Base-by-base conservation (phyloP, 306 rosid species). In the Glycine soja region DNA sequence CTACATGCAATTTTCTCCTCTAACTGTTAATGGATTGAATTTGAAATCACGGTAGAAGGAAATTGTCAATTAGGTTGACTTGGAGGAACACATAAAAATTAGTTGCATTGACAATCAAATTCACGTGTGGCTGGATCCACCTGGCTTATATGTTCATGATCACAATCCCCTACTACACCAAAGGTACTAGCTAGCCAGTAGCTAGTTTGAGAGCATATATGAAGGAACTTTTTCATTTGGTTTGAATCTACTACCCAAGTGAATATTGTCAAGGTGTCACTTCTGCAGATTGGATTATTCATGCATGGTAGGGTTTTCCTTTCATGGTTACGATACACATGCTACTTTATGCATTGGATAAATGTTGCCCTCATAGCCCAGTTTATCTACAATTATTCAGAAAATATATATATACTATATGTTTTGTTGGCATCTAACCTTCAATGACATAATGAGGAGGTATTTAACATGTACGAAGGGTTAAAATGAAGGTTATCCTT, bases 21-120 rank as follows among this genome's bases (percentile, higher is more conserved):
- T 58, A 3, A 74, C 72, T 72, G 47, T 72, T 77, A 59, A 76
- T 40, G 72, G 58, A 77, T 84, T 87, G 69, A 87, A 68, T 53
- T 74, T 76, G 77, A 77, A 80, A 45, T 66, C 30, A 71, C 38
- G 45, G 67, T 77, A 8, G 65, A 42, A 80, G 65, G 80, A 77
- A 51, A n/a, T 73, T 81, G 87, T 77, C 88, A 80, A 84, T 81
- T 70, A 76, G 67, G 83, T 83, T 86, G 87, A 83, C 87, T 86
- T 83, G 19, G 61, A 43, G 53, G 16, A 65, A 32, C 52, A 43
- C 74, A 38, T 54, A 71, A 38, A 38, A 58, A 72, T 19, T 53
- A 15, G 72, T 66, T 77, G 82, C 90, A 74, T 81, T 84, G 86
- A 81, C 88, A 74, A 48, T 74, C 46, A 45, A 13, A 77, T 81